phyloP scores from a whole-genome alignment of 2,329 filamentous ascomycete species.

The Penicillium sp. region DNA sequence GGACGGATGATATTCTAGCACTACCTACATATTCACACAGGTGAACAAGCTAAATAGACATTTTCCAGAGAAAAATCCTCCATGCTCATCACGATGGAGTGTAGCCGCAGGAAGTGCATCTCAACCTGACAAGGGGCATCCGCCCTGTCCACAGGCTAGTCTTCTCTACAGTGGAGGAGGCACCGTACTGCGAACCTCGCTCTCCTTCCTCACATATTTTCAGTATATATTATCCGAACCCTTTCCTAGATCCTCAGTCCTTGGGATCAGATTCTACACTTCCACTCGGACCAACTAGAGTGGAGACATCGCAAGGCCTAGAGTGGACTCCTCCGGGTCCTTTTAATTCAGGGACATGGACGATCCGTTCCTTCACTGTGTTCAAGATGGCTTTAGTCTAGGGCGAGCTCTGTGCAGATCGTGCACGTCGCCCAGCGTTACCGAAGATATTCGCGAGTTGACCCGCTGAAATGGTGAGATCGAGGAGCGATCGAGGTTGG shows the following conservation, averaged over 20 bases:
- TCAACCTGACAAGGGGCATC: not conserved
- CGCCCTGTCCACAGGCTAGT: not conserved
- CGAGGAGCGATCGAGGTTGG: not conserved
- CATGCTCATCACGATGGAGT: no score
- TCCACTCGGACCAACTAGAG: not conserved
- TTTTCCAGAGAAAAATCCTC: no score
- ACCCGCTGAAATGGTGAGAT: not conserved
- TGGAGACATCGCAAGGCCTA: not conserved
- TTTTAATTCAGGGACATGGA: not conserved
- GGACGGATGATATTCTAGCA: no score
- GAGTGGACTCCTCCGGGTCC: not conserved
- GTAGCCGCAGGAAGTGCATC: no score
- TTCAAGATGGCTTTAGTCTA: not conserved
- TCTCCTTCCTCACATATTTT: not conserved
- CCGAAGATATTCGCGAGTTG: not conserved
- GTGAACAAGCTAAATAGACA: no score
- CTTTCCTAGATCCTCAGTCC: not conserved
- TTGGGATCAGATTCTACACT: not conserved
- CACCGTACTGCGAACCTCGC: not conserved
- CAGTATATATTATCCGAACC: not conserved
- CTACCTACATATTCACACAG: no score
- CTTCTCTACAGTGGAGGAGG: not conserved
- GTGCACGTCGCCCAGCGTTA: not conserved
- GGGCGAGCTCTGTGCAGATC: not conserved
- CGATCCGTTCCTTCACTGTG: not conserved